A percentile compares a stretch with the other conserved stretches of the same genome.
These are phyloP conservation scores for Leishmania gerbilli DNA, from an alignment of 208 protist genomes.

Conservation along the genomic window DNA sequence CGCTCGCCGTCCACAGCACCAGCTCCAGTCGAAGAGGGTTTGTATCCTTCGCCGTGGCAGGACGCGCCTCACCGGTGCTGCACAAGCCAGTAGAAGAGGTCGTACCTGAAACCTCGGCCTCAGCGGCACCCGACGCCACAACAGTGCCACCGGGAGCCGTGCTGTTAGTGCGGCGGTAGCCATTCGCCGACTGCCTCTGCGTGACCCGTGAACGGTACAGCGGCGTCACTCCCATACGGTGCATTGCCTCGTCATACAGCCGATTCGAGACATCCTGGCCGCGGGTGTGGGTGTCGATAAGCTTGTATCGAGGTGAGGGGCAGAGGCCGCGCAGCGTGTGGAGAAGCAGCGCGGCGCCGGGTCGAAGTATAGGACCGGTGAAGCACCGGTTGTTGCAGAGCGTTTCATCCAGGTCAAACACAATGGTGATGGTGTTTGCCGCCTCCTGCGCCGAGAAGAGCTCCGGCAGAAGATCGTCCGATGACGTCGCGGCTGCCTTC, in stretches of 20 bases:
- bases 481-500: background rate
- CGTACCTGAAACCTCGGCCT: background rate
- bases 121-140: background rate
- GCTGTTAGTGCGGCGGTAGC: conserved; percentile 18
- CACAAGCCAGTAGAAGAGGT: background rate
- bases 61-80: conserved; percentile 28
- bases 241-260: conserved; percentile 51
- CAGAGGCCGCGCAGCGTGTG: conserved; percentile 46
- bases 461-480: conserved; percentile 40
- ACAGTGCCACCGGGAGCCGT: background rate
- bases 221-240: conserved; percentile 30
- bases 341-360: conserved; percentile 67
- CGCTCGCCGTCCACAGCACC: conserved; percentile 90
- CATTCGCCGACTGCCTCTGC: conserved; percentile 22
- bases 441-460: conserved; percentile 44
- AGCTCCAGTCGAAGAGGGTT: conserved; percentile 70
- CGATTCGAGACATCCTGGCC: conserved; percentile 34
- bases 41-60: conserved; percentile 20
- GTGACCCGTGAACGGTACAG: conserved; percentile 28
- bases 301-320: conserved; percentile 45
- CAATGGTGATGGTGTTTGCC: conserved; percentile 77
- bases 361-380: conserved; percentile 64
- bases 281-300: conserved; percentile 14
- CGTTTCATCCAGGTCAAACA: conserved; percentile 93
- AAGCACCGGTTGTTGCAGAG: conserved; percentile 84